phyloP scores from a whole-genome alignment of 1,139 yeast species.

The Fermentozyma sake region DNA sequence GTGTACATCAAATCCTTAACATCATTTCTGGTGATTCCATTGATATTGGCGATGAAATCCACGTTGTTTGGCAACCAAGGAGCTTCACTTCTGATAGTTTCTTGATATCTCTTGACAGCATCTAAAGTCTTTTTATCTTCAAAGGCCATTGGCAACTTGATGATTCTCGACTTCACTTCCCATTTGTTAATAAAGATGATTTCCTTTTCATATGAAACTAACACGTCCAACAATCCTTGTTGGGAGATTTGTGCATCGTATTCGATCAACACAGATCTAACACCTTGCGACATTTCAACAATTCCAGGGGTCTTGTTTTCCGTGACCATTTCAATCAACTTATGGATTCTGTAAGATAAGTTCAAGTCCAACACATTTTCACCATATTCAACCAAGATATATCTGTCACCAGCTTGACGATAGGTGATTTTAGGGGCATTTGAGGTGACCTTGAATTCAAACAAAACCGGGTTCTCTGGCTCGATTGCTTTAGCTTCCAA shows the following conservation, averaged over 20 bases:
- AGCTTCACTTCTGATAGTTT: constrained; percentile 87
- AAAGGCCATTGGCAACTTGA: constrained; percentile 92
- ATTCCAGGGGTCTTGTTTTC: constrained; percentile 69
- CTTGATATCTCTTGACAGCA: constrained; percentile 86
- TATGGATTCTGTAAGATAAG: constrained; percentile 78
- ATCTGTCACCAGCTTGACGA: constrained; percentile 97
- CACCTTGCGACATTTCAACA: constrained; percentile 95
- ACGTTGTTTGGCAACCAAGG: constrained; percentile 98
- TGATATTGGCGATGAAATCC: constrained; percentile 86
- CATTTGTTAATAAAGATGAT: constrained; percentile 72
- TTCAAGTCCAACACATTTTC: constrained; percentile 82
- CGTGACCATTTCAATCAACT: constrained; percentile 69
- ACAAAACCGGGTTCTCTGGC: constrained; percentile 63
- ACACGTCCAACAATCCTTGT: constrained; percentile 52
- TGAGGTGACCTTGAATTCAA: constrained; percentile 40
- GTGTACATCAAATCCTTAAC: constrained; percentile 81
- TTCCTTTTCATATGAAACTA: constrained; percentile 72
- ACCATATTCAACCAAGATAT: constrained; percentile 87
- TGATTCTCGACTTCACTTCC: constrained; percentile 77
- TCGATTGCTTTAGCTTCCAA: constrained; percentile 25
- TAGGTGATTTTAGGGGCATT: constrained; percentile 71
- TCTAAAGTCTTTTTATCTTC: constrained; percentile 86
- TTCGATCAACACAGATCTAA: constrained; percentile 87
- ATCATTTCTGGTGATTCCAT: constrained; percentile 70
- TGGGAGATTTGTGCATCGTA: constrained; percentile 67